Conservation (phyloP, 1,284 basidiomycete genomes). For the Cutaneotrichosporon daszewskae region DNA sequence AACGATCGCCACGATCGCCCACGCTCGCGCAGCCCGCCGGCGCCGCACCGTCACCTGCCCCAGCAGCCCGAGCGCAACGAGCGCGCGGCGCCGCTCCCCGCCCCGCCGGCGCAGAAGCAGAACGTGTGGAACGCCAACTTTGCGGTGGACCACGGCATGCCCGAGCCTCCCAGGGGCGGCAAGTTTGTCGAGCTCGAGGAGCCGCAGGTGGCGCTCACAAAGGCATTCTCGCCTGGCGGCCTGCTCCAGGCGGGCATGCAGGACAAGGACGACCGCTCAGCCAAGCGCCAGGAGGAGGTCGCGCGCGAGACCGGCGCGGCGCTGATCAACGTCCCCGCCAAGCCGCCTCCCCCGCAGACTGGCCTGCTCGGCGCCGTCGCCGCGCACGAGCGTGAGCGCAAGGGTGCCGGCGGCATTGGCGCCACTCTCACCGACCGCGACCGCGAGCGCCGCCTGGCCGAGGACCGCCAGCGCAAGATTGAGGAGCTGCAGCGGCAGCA, state of each 20-base stretch:
- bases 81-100: conserved; percentile 48
- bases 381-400: conserved; percentile 87
- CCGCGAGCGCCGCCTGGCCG: conserved; percentile 78
- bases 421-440: conserved; percentile 91
- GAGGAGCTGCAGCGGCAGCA: conserved; percentile 85
- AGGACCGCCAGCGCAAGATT: conserved; percentile 85
- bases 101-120: conserved; percentile 54
- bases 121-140: conserved; percentile 77
- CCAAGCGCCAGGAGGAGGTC: conserved; percentile 86
- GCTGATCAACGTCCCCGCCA: conserved; percentile 86
- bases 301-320: conserved; percentile 84
- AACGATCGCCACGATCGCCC: conserved; percentile 10
- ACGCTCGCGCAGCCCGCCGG: conserved; percentile 13
- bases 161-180: conserved; percentile 36
- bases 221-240: conserved; percentile 89
- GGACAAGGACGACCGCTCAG: conserved; percentile 90
- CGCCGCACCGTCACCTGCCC: conserved; percentile 16
- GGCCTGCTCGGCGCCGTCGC: conserved; percentile 94
- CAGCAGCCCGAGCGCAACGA: conserved; percentile 8
- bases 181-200: conserved; percentile 75
- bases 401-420: conserved; percentile 89
- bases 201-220: conserved; percentile 69
- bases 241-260: conserved; percentile 89
- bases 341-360: conserved; percentile 90
- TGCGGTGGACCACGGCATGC: conserved; percentile 56